These are phyloP conservation scores for Paraphysoderma sedebokerense DNA, from an alignment of 371 early-diverging fungal genomes.

Conservation along the genomic window DNA sequence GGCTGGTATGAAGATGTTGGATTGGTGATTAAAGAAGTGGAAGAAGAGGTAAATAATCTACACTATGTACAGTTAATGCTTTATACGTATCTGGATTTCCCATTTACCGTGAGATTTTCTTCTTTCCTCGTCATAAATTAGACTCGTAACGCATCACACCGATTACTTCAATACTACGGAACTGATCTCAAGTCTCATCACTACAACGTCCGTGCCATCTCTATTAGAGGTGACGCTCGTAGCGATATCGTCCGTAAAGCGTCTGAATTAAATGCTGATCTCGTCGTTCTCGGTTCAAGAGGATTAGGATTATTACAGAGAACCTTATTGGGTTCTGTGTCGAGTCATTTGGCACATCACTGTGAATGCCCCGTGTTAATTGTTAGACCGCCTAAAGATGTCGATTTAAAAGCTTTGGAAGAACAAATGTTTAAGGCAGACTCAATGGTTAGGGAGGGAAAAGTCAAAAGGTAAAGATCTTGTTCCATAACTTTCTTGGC, in stretches of 20 bases:
- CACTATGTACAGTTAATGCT: background rate
- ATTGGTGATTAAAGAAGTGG: background rate
- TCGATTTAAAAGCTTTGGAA: too few species aligned
- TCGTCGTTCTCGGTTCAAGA: constrained; percentile 1
- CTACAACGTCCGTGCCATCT: background rate
- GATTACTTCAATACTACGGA: background rate
- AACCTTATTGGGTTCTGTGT: constrained; percentile 3
- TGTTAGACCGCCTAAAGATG: background rate
- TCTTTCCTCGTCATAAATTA: too few species aligned
- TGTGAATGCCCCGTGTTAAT: constrained; percentile 3
- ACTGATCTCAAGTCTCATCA: background rate
- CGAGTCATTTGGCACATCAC: constrained; percentile 4
- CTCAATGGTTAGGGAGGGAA: too few species aligned
- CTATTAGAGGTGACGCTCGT: constrained; percentile 4
- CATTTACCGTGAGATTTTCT: background rate
- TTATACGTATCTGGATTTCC: background rate
- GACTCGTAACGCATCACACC: background rate
- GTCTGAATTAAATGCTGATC: constrained; percentile 1
- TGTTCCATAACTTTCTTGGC: too few species aligned
- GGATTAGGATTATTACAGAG: constrained; percentile 4
- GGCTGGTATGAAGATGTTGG: background rate
- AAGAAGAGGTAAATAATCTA: background rate
- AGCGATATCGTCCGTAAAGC: constrained; percentile 4
- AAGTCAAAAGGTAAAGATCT: too few species aligned
- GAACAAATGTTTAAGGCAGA: too few species aligned